Base-by-base conservation (phyloP, 148 eudicot species). In the Vaccinium macrocarpon region DNA sequence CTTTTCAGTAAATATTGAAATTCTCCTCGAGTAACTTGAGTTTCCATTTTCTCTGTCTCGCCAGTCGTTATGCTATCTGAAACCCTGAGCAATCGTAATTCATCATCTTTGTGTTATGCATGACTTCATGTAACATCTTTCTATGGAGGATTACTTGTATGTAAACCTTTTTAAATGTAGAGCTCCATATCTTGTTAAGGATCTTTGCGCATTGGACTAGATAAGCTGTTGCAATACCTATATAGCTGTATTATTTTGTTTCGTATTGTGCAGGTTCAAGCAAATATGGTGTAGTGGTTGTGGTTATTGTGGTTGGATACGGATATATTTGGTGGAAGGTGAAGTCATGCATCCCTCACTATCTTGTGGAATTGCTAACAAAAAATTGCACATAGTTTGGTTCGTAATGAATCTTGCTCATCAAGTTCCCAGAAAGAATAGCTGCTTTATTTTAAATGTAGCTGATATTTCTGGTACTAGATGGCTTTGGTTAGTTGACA, bases 301-400 rank as follows among this genome's bases (percentile, higher is more conserved):
- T 97, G 38, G 88, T 92, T 57, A 88, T 92, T 57, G 93, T 89
- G 85, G 86, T 89, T 51, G 99, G 98, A 72, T 91, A 86, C 82
- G 98, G 98, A 83, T 95, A 92, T 83, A 87, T 90, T 84, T 95
- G 99, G 99, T 97, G 99, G 99, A 97, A 97, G 99, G 99, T 97
- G 95, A 88, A 62, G 53, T 29, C 59, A 8, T 42, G 25, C 64
- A 51, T 70, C 62, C 75, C 62, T 74, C 32, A 2, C 53, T 29
- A 85, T 50, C 50, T 85, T 8, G 32, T 49, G 73, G 53, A 49
- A 55, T 81, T 25, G 18, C 62, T 21, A 62, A 18, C 14, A 12
- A 12, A 9, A 51, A 21, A 12, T 27, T 23, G 14, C 64, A 13
- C 27, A 79, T 55, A 46, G 11, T 42, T 76, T 72, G 25, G 55